Evolutionary conservation across 2,329 filamentous ascomycete genomes (phyloP).

Genomic region (Blastomyces percursus): DNA sequence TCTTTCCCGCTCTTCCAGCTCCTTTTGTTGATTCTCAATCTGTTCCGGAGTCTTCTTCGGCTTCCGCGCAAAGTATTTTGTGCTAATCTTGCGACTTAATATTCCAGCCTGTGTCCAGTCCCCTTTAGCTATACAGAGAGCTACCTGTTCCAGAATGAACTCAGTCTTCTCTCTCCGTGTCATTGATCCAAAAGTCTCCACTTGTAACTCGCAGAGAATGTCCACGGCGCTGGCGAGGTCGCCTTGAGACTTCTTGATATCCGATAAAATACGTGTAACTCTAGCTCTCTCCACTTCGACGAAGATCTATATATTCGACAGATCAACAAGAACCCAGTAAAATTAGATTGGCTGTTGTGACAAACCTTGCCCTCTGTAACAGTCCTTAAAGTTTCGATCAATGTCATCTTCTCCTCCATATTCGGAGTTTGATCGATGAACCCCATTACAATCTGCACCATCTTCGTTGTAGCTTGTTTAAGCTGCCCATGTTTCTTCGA

Average conservation of each 20-base stretch:
- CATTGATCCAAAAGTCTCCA: constrained; percentile 99
- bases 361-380: constrained; percentile 88
- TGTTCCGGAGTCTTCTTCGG: constrained; percentile 84
- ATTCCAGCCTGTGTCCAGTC: constrained; percentile 97
- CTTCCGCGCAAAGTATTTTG: constrained; percentile 78
- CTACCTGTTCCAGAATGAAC: constrained; percentile 92
- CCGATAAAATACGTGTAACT: constrained; percentile 85
- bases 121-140: constrained; percentile 84
- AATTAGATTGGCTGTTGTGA: background rate
- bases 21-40: constrained; percentile 81
- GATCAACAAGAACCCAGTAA: constrained; percentile 9
- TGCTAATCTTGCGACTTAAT: constrained; percentile 93
- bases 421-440: constrained; percentile 81
- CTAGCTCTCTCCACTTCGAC: constrained; percentile 96
- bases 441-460: constrained; percentile 92
- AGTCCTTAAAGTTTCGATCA: constrained; percentile 90
- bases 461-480: constrained; percentile 96
- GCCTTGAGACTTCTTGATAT: constrained; percentile 95
- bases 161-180: constrained; percentile 94
- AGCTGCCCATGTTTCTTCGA: constrained; percentile 99
- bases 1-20: constrained; percentile 63
- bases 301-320: constrained; percentile 58
- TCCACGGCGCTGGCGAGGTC: constrained; percentile 84
- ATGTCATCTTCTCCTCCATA: constrained; percentile 75
- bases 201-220: constrained; percentile 91